phyloP scores from a whole-genome alignment of 305 asterid species.

The Plantago coronopus region DNA sequence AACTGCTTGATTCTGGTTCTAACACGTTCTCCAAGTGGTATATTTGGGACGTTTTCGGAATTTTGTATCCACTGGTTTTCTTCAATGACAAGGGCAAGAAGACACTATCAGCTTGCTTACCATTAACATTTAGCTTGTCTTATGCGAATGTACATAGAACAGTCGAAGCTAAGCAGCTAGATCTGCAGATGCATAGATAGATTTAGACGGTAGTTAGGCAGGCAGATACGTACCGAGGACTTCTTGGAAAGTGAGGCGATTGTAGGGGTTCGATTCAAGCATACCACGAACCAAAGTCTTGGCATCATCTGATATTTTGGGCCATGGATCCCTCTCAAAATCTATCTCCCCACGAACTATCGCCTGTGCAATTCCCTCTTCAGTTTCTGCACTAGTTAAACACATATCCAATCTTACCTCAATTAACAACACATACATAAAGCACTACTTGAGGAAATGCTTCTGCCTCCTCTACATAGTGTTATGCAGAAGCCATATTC shows the following conservation, averaged over 20 bases:
- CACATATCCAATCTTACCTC: background rate
- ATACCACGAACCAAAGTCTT: conserved; percentile 68
- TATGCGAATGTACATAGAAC: too few species aligned
- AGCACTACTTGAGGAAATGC: too few species aligned
- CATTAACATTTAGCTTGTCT: too few species aligned
- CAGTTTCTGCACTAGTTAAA: conserved; percentile 68
- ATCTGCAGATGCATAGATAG: too few species aligned
- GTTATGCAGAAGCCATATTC: too few species aligned
- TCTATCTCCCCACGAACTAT: conserved; percentile 63
- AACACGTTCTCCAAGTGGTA: conserved; percentile 71
- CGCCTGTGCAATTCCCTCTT: conserved; percentile 91
- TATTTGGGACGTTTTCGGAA: conserved; percentile 56
- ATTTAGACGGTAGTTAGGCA: too few species aligned
- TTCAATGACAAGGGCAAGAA: conserved; percentile 9
- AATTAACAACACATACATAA: background rate
- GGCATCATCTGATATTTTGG: conserved; percentile 68
- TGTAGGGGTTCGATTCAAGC: conserved; percentile 67
- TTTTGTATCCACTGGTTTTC: conserved; percentile 75
- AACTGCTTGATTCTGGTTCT: conserved; percentile 75
- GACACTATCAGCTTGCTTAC: too few species aligned
- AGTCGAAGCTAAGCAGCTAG: too few species aligned
- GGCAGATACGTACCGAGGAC: conserved; percentile 46
- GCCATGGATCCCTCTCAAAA: conserved; percentile 87
- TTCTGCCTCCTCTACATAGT: too few species aligned
- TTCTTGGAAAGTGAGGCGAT: conserved; percentile 59